A percentile compares a stretch with the other conserved stretches of the same genome.
Evolutionary conservation across 108 stramenopile genomes (phyloP).

Genomic region (Seminavis robusta): DNA sequence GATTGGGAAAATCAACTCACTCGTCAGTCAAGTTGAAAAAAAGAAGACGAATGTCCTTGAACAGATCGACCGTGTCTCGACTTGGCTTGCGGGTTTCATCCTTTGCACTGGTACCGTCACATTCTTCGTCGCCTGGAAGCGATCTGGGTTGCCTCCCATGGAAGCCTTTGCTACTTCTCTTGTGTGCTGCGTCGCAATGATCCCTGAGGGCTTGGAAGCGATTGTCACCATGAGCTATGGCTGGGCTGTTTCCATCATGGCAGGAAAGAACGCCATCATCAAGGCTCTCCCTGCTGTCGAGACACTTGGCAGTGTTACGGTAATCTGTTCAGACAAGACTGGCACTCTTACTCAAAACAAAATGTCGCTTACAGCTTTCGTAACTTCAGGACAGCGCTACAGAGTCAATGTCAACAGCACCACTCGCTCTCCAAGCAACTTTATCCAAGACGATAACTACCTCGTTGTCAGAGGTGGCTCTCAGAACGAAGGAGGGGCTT

Average conservation of each 20-base stretch:
- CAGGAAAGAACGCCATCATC: constrained; percentile 83
- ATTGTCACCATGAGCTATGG: constrained; percentile 92
- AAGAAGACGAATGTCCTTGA: constrained; percentile 90
- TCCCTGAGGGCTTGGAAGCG: constrained; percentile 96
- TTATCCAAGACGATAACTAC: constrained; percentile 60
- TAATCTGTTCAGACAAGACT: constrained; percentile 98
- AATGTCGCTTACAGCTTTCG: constrained; percentile 82
- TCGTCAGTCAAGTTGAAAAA: constrained; percentile 71
- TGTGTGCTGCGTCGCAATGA: constrained; percentile 92
- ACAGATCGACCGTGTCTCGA: constrained; percentile 89
- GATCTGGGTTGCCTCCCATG: constrained; percentile 30
- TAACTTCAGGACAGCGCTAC: constrained; percentile 68
- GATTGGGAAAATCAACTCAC: constrained; percentile 92
- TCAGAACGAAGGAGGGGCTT: constrained; percentile 7
- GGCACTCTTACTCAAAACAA: constrained; percentile 96
- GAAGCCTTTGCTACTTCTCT: constrained; percentile 74
- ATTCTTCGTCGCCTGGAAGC: constrained; percentile 76
- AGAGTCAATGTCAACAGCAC: constrained; percentile 54
- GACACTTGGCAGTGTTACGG: constrained; percentile 94
- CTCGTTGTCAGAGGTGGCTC: constrained; percentile 17
- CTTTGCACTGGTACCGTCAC: constrained; percentile 67
- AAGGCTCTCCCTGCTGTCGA: constrained; percentile 94
- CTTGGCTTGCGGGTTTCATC: constrained; percentile 78
- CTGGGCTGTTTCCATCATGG: constrained; percentile 86
- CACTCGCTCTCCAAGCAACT: constrained; percentile 43